A percentile compares a stretch with the other conserved stretches of the same genome.
These are phyloP conservation scores for Candida succiphila DNA, from an alignment of 805 yeast genomes.

Conservation along the genomic window DNA sequence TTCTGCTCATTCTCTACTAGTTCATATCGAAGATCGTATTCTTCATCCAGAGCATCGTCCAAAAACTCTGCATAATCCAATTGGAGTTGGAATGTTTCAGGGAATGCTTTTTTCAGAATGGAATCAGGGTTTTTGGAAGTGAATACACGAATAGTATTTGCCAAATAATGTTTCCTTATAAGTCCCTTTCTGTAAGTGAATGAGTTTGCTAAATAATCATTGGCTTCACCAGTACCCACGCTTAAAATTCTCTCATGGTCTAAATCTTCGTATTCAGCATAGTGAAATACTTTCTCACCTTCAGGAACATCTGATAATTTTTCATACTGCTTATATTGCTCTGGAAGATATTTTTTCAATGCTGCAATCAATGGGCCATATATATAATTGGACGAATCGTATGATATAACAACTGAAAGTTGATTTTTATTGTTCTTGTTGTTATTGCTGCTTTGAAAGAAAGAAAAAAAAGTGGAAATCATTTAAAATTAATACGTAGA, in stretches of 20 bases:
- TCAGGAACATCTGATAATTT: constrained; percentile 4
- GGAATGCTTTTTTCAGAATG: constrained; percentile 48
- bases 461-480: constrained; percentile 1
- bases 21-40: constrained; percentile 78
- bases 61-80: constrained; percentile 93
- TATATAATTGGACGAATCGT: constrained; percentile 29
- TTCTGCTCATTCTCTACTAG: constrained; percentile 39
- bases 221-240: constrained; percentile 17
- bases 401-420: constrained; percentile 20
- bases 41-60: constrained; percentile 89
- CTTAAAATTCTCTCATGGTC: constrained; percentile 56
- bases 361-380: constrained; percentile 32
- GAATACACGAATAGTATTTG: constrained; percentile 74
- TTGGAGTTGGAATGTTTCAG: constrained; percentile 73
- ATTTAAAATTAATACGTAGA: neutral
- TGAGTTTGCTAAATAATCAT: constrained; percentile 58
- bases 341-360: constrained; percentile 13
- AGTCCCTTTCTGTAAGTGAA: constrained; percentile 85
- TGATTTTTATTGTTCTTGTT: neutral
- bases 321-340: constrained; percentile 5
- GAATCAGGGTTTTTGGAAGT: constrained; percentile 67
- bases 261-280: constrained; percentile 83
- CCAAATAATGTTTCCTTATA: constrained; percentile 81
- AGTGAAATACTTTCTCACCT: constrained; percentile 47
- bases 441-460: neutral